Base-by-base conservation (phyloP, 2,329 filamentous ascomycete species). In the Arthrinium phaeospermum region DNA sequence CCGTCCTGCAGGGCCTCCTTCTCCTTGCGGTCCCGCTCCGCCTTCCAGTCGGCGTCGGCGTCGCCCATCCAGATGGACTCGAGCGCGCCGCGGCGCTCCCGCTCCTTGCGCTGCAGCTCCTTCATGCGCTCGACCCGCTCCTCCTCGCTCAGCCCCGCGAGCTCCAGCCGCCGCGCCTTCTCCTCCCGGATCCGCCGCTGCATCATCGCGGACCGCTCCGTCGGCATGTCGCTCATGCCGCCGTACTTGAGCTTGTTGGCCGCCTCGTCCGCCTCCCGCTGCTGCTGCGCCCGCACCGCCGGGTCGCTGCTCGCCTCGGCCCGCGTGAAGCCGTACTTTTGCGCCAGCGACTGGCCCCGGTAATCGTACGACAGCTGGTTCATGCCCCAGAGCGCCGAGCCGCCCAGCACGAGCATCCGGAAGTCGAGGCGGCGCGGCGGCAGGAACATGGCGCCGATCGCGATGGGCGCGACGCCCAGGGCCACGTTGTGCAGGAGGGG, bases 41-140 rank as follows among this genome's bases (percentile, higher is more conserved):
- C 80, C 78, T 84, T 83, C 89, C 89, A 90, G 75, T 87, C 84
- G 64, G 85, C 83, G n/a, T 80, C 80, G 78, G 90, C 88, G 49
- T 84, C 84, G 46, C 89, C 90, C 85, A 90, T 88, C 90, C 89
- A 91, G 22, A 91, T 79, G 74, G 84, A 84, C 74, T 86, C 82
- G 71, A 89, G 51, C 5, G 83, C 19, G 0, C 82, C 77, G 72
- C 74, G 77, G 51, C 76, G 71, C 16, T 68, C 44, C 71, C 71
- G 68, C 69, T 70, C 71, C 68, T 73, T 70, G 19, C 57, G 79
- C 77, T 72, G 76, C 72, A 76, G 73, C 74, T 75, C 75, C 72
- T 76, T 75, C 67, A 74, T 74, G 74, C 77, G 73, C 73, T 64
- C 78, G 79, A 76, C 82, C 78, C 71, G 81, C 77, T 47, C 79